Base-by-base conservation (phyloP, 2,329 filamentous ascomycete genomes). In the Juglanconis sp. region DNA sequence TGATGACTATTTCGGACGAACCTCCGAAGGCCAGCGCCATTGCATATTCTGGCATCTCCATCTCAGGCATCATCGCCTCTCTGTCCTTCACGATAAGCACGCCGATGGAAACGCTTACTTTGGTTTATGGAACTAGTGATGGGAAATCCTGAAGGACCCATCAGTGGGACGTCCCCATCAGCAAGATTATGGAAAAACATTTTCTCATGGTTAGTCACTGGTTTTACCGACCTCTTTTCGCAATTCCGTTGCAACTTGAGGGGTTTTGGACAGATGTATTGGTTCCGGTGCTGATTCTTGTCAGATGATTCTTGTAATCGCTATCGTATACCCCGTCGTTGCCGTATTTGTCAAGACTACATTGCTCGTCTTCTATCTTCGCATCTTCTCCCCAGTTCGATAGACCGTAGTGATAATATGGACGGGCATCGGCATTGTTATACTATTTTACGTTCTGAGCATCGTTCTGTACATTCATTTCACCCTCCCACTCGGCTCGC, bases 341-440 rank as follows among this genome's bases (percentile, higher is more conserved):
- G 47, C 54, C 11, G 49, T 56, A 47, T 56, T 56, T n/a, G 48
- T 36, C 24, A 56, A 56, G 31, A 38, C 44, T 15, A 56, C 54
- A 36, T 47, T 56, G 8, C 54, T 56, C 13, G 54, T 36, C 13
- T 56, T 56, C 38, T 56, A 56, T 13, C 46, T 56, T 3, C 54
- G 54, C 7, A 30, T 56, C 17, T 56, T 56, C 35, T 30, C 24
- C 35, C 54, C 54, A 8, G 47, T 49, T 7, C 36, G 35, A 11
- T 35, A 6, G 3, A 47, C 54, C 8, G 48, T 30, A 11, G 17
- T 42, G 17, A 56, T 56, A 44, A 47, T 36, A 4, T 56, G 46
- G 46, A 15, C 35, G 4, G 54, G 44, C 11, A 49, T 56, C 8
- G 11, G 30, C 31, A 15, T 5, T 1, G 49, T 56, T 40, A 32